Base-by-base conservation (phyloP, 768 basidiomycete genomes). In the Dentipellis fragilis region DNA sequence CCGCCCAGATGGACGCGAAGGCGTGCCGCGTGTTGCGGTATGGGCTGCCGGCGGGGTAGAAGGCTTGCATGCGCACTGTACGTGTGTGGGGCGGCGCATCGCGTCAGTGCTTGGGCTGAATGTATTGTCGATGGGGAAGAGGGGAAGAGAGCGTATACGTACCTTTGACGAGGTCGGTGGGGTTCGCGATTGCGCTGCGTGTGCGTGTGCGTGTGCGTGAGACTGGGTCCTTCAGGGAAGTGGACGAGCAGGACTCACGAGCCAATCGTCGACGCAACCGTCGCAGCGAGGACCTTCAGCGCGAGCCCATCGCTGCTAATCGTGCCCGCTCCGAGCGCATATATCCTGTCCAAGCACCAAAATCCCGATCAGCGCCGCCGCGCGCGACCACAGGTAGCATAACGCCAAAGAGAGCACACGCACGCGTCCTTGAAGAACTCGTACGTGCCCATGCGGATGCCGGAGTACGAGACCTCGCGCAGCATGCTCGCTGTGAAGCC, bases 341-440 rank as follows among this genome's bases (percentile, higher is more conserved):
- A 54, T 14, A 71, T 52, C 37, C 69, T 70, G 45, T 10, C 6
- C 7, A 9, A 7, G 4, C n/a, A n/a, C n/a, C n/a, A n/a, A n/a
- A n/a, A n/a, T n/a, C n/a, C n/a, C n/a, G n/a, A 35, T 36, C 40
- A 36, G 40, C 42, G 42, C 11, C n/a, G 21, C 29, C 29, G 6
- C 10, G 21, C 22, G 19, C n/a, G 7, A 22, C 19, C 4, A 5
- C n/a, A 5, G 3, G 16, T 1, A 38, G 16, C n/a, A n/a, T n/a
- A n/a, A n/a, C n/a, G n/a, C n/a, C n/a, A 19, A 17, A 19, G 19
- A 17, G 21, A 10, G 19, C 34, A 29, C 9, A 62, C 68, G 22
- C 35, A 71, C 69, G 58, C 60, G 58, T 70, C 69, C 57, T 72
- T 72, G 66, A 71, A 72, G 59, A 60, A 68, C 59, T 72, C 71